Percentiles rank a stretch among this genome's conserved stretches.
phyloP scores from a whole-genome alignment of 2,329 filamentous ascomycete species.

The Colletotrichum sp. region DNA sequence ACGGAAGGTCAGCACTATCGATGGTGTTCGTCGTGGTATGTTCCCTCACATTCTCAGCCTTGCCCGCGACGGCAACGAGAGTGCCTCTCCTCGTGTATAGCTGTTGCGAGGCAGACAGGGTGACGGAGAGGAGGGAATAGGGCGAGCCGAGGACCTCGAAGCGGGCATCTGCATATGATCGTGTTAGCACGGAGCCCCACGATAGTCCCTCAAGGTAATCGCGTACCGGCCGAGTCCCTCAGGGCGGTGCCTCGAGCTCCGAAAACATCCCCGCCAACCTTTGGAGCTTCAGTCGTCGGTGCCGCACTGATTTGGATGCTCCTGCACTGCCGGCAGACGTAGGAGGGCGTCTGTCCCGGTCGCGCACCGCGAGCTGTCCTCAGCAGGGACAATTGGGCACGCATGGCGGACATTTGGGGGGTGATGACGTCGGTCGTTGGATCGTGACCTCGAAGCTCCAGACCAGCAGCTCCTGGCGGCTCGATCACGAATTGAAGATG shows the following conservation, averaged over 20 bases:
- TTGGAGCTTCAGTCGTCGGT: slow-evolving; percentile 60
- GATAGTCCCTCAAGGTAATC: too few species aligned
- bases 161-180: slow-evolving; percentile 71
- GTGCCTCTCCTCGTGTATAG: slow-evolving; percentile 93
- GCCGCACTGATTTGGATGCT: slow-evolving; percentile 67
- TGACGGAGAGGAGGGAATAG: slow-evolving; percentile 92
- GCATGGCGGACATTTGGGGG: slow-evolving; percentile 38
- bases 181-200: background rate
- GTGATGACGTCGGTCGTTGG: slow-evolving; percentile 13
- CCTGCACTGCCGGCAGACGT: slow-evolving; percentile 61
- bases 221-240: slow-evolving; percentile 56
- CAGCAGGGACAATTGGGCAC: slow-evolving; percentile 44
- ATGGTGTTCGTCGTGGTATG: background rate
- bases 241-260: slow-evolving; percentile 47
- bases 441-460: slow-evolving; percentile 10
- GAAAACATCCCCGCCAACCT: slow-evolving; percentile 59
- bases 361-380: slow-evolving; percentile 36
- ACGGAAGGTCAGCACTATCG: background rate
- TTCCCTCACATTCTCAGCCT: slow-evolving; percentile 79
- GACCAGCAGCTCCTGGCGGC: background rate
- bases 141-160: slow-evolving; percentile 94
- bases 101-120: slow-evolving; percentile 89
- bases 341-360: slow-evolving; percentile 32
- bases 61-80: slow-evolving; percentile 86
- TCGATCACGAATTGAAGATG: background rate